A percentile compares a stretch with the other conserved stretches of the same genome.
Conservation (phyloP, 805 yeast species). For the Candida golubevii region DNA sequence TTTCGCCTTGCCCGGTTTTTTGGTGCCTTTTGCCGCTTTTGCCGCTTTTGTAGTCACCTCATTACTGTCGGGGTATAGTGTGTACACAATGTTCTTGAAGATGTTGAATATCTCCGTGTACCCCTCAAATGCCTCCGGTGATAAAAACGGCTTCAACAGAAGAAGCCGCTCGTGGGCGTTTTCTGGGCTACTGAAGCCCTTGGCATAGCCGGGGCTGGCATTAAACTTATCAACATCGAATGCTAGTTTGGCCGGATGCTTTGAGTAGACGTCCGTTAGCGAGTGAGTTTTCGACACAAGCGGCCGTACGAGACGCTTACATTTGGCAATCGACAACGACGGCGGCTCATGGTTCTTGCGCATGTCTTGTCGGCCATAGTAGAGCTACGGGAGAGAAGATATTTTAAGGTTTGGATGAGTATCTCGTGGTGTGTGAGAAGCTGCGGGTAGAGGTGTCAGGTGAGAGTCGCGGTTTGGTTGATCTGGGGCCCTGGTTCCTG, state of each 20-base stretch:
- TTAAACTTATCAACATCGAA: slow-evolving; percentile 8
- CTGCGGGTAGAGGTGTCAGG: no score
- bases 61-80: neutral
- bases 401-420: neutral
- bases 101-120: slow-evolving; percentile 31
- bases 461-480: no score
- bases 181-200: slow-evolving; percentile 5
- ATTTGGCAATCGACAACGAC: slow-evolving; percentile 18
- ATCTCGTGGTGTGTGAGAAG: no score
- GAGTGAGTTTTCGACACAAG: slow-evolving; percentile 33
- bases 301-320: slow-evolving; percentile 36
- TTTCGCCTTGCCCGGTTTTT: neutral
- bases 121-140: slow-evolving; percentile 24
- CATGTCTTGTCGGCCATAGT: neutral
- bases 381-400: neutral
- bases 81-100: slow-evolving; percentile 24
- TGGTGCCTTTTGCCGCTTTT: neutral
- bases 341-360: neutral
- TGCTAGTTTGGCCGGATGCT: slow-evolving; percentile 22
- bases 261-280: slow-evolving; percentile 25
- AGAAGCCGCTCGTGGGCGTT: slow-evolving; percentile 24
- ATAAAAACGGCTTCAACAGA: slow-evolving; percentile 22
- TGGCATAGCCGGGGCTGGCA: neutral
- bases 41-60: neutral
- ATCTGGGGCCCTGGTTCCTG: no score